phyloP scores from a whole-genome alignment of 192 early-diverging fungal species.

The Podila minutissima region DNA sequence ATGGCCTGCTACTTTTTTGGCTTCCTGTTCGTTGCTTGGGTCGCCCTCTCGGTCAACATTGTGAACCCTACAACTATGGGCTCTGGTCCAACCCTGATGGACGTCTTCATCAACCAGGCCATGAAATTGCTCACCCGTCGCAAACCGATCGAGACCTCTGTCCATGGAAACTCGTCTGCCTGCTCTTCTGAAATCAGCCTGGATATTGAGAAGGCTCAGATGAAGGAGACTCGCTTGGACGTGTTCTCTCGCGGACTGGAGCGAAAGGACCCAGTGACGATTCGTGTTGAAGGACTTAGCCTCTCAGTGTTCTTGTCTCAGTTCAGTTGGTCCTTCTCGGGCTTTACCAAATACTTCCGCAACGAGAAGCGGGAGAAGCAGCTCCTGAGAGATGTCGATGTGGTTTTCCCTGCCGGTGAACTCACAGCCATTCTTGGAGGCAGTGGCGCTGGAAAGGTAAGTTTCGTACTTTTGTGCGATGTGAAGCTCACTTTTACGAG shows the following conservation, averaged over 20 bases:
- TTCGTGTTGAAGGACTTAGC: constrained; percentile 30
- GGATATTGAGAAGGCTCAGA: constrained; percentile 14
- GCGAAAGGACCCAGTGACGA: constrained; percentile 35
- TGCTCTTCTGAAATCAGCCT: constrained; percentile 6
- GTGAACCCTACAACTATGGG: constrained; percentile 49
- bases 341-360: constrained; percentile 15
- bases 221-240: constrained; percentile 37
- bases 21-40: constrained; percentile 37
- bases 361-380: constrained; percentile 26
- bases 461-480: too few species aligned
- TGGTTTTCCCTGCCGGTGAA: constrained; percentile 47
- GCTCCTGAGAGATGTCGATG: constrained; percentile 40
- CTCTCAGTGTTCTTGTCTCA: constrained; percentile 25
- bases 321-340: constrained; percentile 28
- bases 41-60: constrained; percentile 20
- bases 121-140: constrained; percentile 9
- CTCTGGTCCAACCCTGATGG: constrained; percentile 34
- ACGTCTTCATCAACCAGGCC: constrained; percentile 30
- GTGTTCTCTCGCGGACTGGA: constrained; percentile 41
- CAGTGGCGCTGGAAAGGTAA: constrained; percentile 51
- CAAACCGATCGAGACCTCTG: background rate
- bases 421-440: constrained; percentile 45
- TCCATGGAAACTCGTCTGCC: background rate
- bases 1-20: constrained; percentile 28
- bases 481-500: too few species aligned